Percentiles rank a stretch among this genome's conserved stretches.
Conservation (phyloP, 2,329 filamentous ascomycete species). For the Phialocephala subalpina region DNA sequence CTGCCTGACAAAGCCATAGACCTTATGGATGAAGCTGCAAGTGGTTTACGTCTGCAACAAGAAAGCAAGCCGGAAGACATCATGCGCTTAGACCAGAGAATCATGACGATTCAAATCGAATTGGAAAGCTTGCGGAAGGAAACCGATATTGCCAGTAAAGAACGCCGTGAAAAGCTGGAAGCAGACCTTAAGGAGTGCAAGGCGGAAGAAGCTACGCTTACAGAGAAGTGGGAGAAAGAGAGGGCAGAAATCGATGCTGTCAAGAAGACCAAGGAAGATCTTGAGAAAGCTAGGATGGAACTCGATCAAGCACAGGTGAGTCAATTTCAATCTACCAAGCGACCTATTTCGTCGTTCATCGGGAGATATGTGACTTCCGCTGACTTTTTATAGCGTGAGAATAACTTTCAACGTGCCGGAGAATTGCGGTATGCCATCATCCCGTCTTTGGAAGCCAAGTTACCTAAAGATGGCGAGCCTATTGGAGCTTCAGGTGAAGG, state of each 20-base stretch:
- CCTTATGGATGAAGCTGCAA: constrained; percentile 93
- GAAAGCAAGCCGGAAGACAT: constrained; percentile 97
- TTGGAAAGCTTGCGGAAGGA: constrained; percentile 94
- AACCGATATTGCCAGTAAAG: constrained; percentile 86
- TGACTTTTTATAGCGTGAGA: constrained; percentile 61
- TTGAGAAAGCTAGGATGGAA: constrained; percentile 85
- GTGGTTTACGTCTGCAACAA: constrained; percentile 88
- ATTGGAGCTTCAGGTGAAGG: constrained; percentile 43
- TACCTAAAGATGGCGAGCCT: constrained; percentile 59
- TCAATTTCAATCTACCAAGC: neutral
- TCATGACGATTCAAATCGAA: constrained; percentile 98
- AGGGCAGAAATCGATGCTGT: constrained; percentile 84
- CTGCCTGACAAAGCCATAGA: constrained; percentile 88
- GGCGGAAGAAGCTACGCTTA: constrained; percentile 77
- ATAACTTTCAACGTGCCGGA: constrained; percentile 89
- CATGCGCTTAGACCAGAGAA: constrained; percentile 88
- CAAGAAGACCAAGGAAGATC: constrained; percentile 86
- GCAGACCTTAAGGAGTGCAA: constrained; percentile 78
- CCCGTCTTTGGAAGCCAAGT: constrained; percentile 77
- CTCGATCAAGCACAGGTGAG: constrained; percentile 79
- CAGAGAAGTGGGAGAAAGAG: constrained; percentile 89
- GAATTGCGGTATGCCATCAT: constrained; percentile 91
- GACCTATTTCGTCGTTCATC: too few species aligned
- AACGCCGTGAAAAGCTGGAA: constrained; percentile 87
- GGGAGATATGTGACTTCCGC: too few species aligned